Evolutionary conservation across 192 early-diverging fungal species (phyloP), one percentile per base, ranked within the genome.

Genomic region (Mortierella hygrophila): DNA sequence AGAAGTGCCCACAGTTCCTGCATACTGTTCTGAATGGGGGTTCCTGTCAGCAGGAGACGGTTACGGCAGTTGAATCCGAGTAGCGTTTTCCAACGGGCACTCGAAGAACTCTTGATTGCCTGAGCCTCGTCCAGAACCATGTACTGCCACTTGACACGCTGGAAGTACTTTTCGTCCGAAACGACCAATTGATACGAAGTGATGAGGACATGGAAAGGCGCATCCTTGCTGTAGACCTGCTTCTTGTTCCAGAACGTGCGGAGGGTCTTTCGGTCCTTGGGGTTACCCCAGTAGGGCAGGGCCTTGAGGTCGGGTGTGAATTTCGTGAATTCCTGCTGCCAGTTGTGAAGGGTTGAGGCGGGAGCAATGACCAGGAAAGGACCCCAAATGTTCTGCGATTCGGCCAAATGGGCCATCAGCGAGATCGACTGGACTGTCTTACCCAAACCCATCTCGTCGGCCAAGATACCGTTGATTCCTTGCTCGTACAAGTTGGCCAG

Each of bases 101-200:
- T 91, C 16, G 94, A 89, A n/a, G 95, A 97, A 79, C 93, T 95
- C 88, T 98, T 98, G 89, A 98, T 98, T 9, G 96, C 95, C 85
- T 98, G 97, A 10, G 97, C 97, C 88, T 98, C 97, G 86, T 98
- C 97, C 44, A 98, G 90, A 42, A 98, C 92, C 96, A 98, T 97
- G 80, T 98, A 98, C 90, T 97, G 96, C 97, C 97, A 98, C 88
- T 95, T 95, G 73, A 96, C 93, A 35, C 96, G 90, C 73, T 93
- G 92, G 68, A 98, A 93, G 78, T 97, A 94, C 52, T 90, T 91
- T 70, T 95, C 93, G 75, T 98, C 97, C n/a, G 94, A 90, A 23
- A 97, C 92, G 8, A 90, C 93, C 75, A 97, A 81, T 87, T 97
- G 96, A 82, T 98, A 98, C 54, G 94, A 95, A 6, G 97, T 98